Conservation (phyloP, 116 monocot species). For the Trichopus zeylanicus region DNA sequence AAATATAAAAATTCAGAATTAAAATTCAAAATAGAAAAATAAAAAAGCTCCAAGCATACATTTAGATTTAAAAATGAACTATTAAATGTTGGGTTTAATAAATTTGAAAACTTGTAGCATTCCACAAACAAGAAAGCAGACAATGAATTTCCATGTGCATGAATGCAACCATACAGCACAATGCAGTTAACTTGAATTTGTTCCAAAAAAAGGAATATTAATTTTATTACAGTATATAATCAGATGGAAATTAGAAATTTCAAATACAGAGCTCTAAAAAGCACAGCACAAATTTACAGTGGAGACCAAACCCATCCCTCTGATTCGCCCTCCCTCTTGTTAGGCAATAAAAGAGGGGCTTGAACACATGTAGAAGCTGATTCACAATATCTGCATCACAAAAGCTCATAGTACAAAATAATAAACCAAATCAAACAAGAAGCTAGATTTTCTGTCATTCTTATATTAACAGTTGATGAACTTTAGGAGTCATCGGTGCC, state of each 20-base stretch:
- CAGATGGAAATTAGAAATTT: not conserved
- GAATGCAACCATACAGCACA: not conserved
- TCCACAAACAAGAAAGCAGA: not conserved
- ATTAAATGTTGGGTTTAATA: too few species aligned
- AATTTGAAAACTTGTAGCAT: not conserved
- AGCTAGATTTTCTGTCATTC: not conserved
- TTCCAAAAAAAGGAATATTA: not conserved
- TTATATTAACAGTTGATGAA: not conserved
- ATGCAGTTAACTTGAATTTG: not conserved
- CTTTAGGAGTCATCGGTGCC: constrained; percentile 29
- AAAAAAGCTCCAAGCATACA: too few species aligned
- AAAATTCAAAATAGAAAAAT: too few species aligned
- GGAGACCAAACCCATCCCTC: not conserved
- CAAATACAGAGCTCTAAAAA: not conserved
- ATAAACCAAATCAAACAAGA: not conserved
- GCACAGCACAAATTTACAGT: not conserved
- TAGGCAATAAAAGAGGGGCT: too few species aligned
- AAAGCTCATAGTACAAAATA: not conserved
- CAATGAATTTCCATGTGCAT: too few species aligned
- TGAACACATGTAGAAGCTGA: not conserved
- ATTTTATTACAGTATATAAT: not conserved
- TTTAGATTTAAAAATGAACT: too few species aligned
- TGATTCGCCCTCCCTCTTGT: not conserved
- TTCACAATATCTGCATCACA: not conserved
- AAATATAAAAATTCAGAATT: too few species aligned